Conservation (phyloP, 495 filamentous ascomycete genomes). For the Tuber calosporum region DNA sequence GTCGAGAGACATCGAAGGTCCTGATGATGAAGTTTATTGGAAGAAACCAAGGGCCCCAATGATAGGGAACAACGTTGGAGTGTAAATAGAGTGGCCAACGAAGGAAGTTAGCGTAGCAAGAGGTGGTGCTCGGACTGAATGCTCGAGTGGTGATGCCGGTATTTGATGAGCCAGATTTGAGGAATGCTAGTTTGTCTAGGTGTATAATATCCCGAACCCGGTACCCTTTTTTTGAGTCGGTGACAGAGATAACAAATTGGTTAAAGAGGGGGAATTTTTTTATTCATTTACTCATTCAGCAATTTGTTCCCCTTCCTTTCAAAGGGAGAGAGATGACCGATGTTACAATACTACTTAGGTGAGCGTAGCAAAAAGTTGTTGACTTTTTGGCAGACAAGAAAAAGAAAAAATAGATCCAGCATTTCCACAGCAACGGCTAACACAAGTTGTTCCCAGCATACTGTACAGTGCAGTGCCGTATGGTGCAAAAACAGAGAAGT, state of each 20-base stretch:
- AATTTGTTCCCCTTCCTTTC: not conserved
- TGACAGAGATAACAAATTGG: not conserved
- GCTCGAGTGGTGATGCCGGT: not conserved
- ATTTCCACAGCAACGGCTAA: not conserved
- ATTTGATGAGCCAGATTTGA: not conserved
- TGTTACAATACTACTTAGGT: not conserved
- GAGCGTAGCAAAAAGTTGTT: not conserved
- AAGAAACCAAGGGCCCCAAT: not conserved
- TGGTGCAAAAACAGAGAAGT: too few relatives aligned
- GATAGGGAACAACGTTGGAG: not conserved
- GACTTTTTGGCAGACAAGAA: not conserved
- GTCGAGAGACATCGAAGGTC: not conserved
- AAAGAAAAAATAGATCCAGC: not conserved
- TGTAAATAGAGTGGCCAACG: not conserved
- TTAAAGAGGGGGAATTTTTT: not conserved
- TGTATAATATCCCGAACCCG: not conserved
- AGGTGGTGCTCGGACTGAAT: not conserved
- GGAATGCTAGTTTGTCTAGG: not conserved
- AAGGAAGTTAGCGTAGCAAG: not conserved
- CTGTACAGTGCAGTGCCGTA: too few relatives aligned
- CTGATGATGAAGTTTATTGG: not conserved
- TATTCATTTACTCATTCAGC: not conserved
- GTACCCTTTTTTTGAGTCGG: not conserved
- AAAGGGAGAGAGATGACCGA: not conserved
- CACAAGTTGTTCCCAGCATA: not conserved